A percentile compares a stretch with the other conserved stretches of the same genome.
phyloP scores from a whole-genome alignment of 2,329 filamentous ascomycete genomes.

The Akanthomyces muscarius region DNA sequence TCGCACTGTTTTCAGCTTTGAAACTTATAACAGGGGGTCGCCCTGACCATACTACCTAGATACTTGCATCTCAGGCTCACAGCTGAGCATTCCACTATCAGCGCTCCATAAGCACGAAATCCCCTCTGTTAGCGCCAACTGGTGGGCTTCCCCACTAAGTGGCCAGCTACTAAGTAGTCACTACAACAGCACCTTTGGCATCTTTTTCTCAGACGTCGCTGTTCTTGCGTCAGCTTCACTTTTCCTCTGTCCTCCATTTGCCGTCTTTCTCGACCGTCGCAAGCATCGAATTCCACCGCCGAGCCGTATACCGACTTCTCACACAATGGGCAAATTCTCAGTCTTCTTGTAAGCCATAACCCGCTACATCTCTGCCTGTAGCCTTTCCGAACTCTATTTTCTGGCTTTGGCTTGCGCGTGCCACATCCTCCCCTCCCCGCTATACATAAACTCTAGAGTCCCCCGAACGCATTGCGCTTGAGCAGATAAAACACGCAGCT shows the following conservation, averaged over 20 bases:
- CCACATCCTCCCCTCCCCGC: neutral
- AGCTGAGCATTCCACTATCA: too few species aligned
- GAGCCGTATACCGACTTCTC: neutral
- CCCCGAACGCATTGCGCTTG: neutral
- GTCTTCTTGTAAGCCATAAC: conserved; percentile 13
- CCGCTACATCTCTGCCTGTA: neutral
- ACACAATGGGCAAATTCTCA: conserved; percentile 11
- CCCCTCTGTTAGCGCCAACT: neutral
- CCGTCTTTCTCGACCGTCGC: neutral
- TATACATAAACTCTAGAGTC: neutral
- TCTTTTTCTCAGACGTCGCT: neutral
- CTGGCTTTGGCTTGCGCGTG: neutral
- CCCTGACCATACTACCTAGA: neutral
- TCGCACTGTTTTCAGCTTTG: neutral
- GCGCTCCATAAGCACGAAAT: neutral
- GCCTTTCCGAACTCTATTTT: neutral
- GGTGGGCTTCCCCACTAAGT: neutral
- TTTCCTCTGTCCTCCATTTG: neutral
- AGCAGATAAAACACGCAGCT: neutral
- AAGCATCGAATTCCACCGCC: neutral
- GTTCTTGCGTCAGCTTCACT: neutral
- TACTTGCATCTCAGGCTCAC: too few species aligned
- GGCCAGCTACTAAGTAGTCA: neutral
- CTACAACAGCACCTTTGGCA: neutral
- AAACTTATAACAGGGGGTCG: neutral